phyloP scores from a whole-genome alignment of 176 grass and related monocot species.

The Guadua angustifolia region DNA sequence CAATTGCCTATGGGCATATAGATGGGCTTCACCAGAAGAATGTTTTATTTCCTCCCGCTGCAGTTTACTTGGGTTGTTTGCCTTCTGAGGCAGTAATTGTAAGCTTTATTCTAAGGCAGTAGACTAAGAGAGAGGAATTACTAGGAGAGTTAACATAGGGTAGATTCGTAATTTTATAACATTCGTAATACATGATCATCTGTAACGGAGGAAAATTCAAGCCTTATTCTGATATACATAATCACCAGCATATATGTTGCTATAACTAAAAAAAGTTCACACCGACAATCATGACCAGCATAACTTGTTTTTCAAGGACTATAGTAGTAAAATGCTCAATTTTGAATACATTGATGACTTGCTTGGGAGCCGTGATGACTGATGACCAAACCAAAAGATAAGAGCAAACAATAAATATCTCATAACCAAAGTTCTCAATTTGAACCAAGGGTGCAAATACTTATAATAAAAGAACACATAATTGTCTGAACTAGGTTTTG shows the following conservation, averaged over 20 bases:
- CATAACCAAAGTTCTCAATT: neutral
- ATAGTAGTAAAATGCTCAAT: neutral
- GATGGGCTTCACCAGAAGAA: too few species aligned
- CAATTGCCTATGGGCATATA: too few species aligned
- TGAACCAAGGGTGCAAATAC: neutral
- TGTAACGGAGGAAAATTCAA: neutral
- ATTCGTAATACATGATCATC: neutral
- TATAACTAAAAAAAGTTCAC: neutral
- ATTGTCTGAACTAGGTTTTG: conserved; percentile 1
- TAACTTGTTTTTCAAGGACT: neutral
- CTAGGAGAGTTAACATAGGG: neutral
- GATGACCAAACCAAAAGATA: neutral
- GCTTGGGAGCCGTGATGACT: neutral
- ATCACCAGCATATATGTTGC: neutral
- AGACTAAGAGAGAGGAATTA: neutral
- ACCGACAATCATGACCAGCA: neutral
- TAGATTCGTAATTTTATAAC: neutral
- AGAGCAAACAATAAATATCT: neutral
- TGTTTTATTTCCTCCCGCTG: too few species aligned
- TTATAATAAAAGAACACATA: neutral
- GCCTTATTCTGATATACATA: neutral
- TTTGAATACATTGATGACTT: neutral
- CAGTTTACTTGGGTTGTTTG: too few species aligned
- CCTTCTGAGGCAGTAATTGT: too few species aligned
- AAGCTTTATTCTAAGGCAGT: neutral